Percentiles rank a stretch among this genome's conserved stretches.
Conservation (phyloP, 257 asterid species). For the Nicotiana tabacum region DNA sequence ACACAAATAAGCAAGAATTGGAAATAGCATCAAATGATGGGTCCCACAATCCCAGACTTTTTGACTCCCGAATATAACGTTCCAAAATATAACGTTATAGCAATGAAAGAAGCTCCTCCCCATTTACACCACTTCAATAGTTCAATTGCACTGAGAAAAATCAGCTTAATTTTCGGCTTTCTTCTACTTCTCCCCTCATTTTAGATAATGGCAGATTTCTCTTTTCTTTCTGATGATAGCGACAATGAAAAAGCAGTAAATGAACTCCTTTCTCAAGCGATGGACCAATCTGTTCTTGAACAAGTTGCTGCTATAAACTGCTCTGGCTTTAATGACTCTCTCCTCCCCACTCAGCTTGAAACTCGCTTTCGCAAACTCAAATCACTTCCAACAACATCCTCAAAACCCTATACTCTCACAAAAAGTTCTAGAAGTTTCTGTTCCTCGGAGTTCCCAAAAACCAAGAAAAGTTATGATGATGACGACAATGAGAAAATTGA, state of each 20-base stretch:
- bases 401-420: slow-evolving; percentile 24
- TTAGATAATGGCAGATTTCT: slow-evolving; percentile 47
- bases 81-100: slow-evolving; percentile 7
- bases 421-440: slow-evolving; percentile 27
- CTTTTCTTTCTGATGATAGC: slow-evolving; percentile 67
- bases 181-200: not conserved
- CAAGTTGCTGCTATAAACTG: slow-evolving; percentile 78
- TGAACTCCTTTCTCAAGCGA: slow-evolving; percentile 65
- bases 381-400: slow-evolving; percentile 52
- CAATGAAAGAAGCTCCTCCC: not conserved
- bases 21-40: not conserved
- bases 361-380: slow-evolving; percentile 79
- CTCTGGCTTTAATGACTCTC: slow-evolving; percentile 58
- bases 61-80: not conserved
- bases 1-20: too few species aligned
- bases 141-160: not conserved
- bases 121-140: not conserved
- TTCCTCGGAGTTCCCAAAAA: slow-evolving; percentile 12
- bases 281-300: slow-evolving; percentile 67
- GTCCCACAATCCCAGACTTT: not conserved
- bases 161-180: not conserved
- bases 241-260: slow-evolving; percentile 81
- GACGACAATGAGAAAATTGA: not conserved
- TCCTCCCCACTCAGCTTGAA: slow-evolving; percentile 70
- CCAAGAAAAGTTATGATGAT: slow-evolving; percentile 12